phyloP scores from a whole-genome alignment of 169 alveolate genomes.

The Plasmodium inui region DNA sequence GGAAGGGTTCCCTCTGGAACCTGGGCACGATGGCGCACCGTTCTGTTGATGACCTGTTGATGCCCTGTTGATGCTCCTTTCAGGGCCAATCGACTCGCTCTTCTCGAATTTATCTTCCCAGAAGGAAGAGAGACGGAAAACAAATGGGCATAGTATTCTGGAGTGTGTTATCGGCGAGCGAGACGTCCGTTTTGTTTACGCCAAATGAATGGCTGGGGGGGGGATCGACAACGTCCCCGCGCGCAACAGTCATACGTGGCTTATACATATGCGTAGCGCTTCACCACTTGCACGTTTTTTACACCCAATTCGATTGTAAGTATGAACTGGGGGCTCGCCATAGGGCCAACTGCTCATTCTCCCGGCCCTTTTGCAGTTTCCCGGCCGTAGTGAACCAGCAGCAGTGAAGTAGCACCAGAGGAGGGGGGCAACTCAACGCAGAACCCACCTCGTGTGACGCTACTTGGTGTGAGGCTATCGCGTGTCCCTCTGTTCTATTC shows the following conservation, averaged over 20 bases:
- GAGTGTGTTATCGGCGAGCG: neutral
- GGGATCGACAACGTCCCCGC: neutral
- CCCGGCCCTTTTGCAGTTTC: neutral
- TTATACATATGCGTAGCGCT: neutral
- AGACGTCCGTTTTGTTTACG: neutral
- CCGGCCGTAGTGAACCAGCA: neutral
- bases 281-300: neutral
- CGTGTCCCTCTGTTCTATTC: neutral
- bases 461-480: neutral
- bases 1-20: neutral
- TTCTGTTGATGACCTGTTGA: neutral
- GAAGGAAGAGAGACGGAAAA: too few species aligned
- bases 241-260: neutral
- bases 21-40: neutral
- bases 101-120: neutral
- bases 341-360: neutral
- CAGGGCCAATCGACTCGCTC: neutral
- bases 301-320: neutral
- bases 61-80: too few species aligned
- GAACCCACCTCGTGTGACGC: neutral
- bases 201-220: neutral
- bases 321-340: neutral
- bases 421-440: neutral
- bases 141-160: neutral
- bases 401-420: neutral